Percentiles rank a stretch among this genome's conserved stretches.
phyloP scores from a whole-genome alignment of 1,284 basidiomycete genomes.

The Rhodotorula sp. region DNA sequence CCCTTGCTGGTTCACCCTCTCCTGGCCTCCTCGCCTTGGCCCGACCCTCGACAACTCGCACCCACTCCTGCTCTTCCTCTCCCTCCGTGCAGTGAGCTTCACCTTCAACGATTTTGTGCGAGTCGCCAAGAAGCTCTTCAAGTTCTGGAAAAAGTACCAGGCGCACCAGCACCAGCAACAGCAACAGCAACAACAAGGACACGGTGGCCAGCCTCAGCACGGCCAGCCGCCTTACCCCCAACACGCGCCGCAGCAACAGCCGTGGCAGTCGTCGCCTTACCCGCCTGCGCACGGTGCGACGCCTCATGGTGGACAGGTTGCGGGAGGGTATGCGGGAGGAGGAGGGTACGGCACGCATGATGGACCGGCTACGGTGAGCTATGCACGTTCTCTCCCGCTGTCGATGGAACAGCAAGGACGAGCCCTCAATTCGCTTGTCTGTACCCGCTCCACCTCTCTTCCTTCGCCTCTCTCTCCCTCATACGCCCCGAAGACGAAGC shows the following conservation, averaged over 20 bases:
- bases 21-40: not conserved
- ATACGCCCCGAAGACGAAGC: too few relatives aligned
- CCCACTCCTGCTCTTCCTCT: not conserved
- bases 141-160: constrained; percentile 15
- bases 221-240: constrained; percentile 8
- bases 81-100: not conserved
- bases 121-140: constrained; percentile 25
- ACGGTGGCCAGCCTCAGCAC: constrained; percentile 1
- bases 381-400: not conserved
- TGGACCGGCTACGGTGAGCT: constrained; percentile 37
- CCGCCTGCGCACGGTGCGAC: constrained; percentile 11
- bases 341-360: constrained; percentile 36
- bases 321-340: not conserved
- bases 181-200: constrained; percentile 26
- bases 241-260: constrained; percentile 11
- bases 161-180: constrained; percentile 19
- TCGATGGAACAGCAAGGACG: not conserved
- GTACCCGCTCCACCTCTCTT: not conserved
- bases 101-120: constrained; percentile 10
- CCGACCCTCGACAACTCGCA: too few relatives aligned
- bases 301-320: not conserved
- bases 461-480: not conserved
- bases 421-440: constrained; percentile 12
- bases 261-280: constrained; percentile 16
- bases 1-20: not conserved